Percentiles rank a stretch among this genome's conserved stretches.
These are phyloP conservation scores for Boletus vinaceobasis DNA, from an alignment of 768 basidiomycete species.

Conservation along the genomic window DNA sequence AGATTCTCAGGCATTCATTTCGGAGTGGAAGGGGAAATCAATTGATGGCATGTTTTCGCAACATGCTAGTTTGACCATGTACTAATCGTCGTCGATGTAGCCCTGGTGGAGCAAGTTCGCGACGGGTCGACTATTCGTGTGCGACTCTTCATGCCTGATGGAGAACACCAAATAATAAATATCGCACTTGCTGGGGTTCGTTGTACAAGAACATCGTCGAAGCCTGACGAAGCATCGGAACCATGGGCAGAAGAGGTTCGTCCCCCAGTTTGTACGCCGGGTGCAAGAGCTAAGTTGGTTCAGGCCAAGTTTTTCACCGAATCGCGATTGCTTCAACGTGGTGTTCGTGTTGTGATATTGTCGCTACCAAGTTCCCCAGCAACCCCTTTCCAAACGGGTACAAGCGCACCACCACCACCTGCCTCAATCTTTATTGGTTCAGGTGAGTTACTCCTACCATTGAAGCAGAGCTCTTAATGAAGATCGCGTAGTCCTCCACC, in stretches of 20 bases:
- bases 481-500: conserved; percentile 63
- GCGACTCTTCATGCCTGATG: conserved; percentile 83
- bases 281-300: conserved; percentile 2
- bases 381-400: conserved; percentile 70
- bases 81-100: conserved; percentile 37
- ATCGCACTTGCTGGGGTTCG: conserved; percentile 81
- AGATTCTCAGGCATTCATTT: conserved; percentile 85
- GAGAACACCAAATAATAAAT: conserved; percentile 87
- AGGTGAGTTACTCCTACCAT: conserved; percentile 39
- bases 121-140: conserved; percentile 90
- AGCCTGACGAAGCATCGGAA: conserved; percentile 76
- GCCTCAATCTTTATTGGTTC: conserved; percentile 89
- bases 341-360: conserved; percentile 72
- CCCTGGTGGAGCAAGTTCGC: conserved; percentile 89
- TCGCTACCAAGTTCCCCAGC: conserved; percentile 77
- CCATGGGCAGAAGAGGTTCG: conserved; percentile 86
- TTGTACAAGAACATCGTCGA: conserved; percentile 64
- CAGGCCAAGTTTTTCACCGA: conserved; percentile 95
- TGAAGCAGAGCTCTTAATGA: neutral
- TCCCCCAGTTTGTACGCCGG: conserved; percentile 5
- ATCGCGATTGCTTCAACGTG: conserved; percentile 76
- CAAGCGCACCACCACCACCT: conserved; percentile 53
- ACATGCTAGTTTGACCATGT: neutral
- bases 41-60: conserved; percentile 63
- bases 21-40: conserved; percentile 87